These are phyloP conservation scores for Cymbidium sinense DNA, from an alignment of 106 monocot genomes.

Conservation along the genomic window DNA sequence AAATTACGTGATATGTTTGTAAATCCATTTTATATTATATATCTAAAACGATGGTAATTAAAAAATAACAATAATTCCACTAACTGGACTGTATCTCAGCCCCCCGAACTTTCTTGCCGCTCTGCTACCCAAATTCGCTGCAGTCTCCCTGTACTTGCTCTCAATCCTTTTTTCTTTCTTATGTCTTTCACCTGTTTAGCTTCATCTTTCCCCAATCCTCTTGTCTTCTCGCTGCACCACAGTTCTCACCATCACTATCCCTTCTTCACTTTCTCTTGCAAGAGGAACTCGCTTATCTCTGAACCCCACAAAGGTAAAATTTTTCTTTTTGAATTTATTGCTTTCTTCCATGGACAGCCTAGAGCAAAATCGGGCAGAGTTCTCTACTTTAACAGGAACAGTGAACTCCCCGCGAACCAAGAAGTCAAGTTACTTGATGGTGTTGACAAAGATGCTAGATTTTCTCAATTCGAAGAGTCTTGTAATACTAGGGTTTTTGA, in stretches of 20 bases:
- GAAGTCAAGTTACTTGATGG: conserved; percentile 19
- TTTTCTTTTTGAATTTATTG: conserved; percentile 3
- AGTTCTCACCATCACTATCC: background rate
- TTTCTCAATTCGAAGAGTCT: conserved; percentile 4
- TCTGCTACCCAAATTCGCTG: background rate
- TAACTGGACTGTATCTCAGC: too few relatives aligned
- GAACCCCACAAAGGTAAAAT: conserved; percentile 35
- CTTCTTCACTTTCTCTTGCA: conserved; percentile 3
- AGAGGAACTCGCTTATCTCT: conserved; percentile 4
- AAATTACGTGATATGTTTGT: too few relatives aligned
- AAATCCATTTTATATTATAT: too few relatives aligned
- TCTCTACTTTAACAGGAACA: conserved; percentile 14
- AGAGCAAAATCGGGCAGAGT: background rate
- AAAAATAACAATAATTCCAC: too few relatives aligned
- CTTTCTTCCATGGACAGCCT: background rate
- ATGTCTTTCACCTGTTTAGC: background rate
- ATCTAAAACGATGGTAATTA: too few relatives aligned
- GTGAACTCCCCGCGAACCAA: conserved; percentile 6
- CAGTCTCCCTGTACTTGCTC: conserved; percentile 6
- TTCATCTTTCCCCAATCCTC: conserved; percentile 5
- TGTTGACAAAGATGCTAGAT: background rate
- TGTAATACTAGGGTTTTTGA: background rate
- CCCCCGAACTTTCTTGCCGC: too few relatives aligned
- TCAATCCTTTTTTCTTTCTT: conserved; percentile 16
- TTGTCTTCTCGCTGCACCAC: conserved; percentile 7